Percentiles rank a stretch among this genome's conserved stretches.
Conservation (phyloP, 768 basidiomycete genomes). For the Mycena latifolia region DNA sequence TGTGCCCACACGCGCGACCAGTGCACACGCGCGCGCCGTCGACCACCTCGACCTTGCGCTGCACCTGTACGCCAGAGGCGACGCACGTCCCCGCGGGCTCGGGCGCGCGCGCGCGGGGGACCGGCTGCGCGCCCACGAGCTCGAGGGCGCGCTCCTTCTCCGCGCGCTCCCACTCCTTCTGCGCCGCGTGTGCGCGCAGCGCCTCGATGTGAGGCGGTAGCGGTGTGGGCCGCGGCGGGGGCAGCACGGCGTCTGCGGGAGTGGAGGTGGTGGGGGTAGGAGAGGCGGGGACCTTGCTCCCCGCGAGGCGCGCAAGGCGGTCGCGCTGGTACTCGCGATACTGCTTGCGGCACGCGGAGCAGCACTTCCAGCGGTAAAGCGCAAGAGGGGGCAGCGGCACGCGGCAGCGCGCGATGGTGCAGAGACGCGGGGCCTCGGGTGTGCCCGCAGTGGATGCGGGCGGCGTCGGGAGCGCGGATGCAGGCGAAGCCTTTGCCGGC, state of each 20-base stretch:
- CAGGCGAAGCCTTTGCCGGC: neutral
- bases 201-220: conserved; percentile 2
- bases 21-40: conserved; percentile 54
- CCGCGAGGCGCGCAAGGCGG: conserved; percentile 23
- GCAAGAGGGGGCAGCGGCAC: conserved; percentile 26
- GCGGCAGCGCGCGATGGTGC: conserved; percentile 36
- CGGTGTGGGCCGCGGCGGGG: neutral
- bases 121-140: neutral
- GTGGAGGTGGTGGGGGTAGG: neutral
- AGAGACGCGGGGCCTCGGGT: conserved; percentile 26
- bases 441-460: conserved; percentile 12
- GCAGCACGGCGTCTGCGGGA: neutral
- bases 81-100: conserved; percentile 1
- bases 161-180: conserved; percentile 31
- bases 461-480: conserved; percentile 23
- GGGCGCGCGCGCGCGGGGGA: neutral
- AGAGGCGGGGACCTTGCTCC: neutral
- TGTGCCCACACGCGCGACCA: conserved; percentile 46
- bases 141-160: conserved; percentile 34
- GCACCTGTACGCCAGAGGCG: neutral
- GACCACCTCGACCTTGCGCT: conserved; percentile 27
- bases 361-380: conserved; percentile 36
- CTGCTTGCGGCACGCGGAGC: conserved; percentile 30
- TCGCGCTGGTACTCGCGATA: conserved; percentile 37
- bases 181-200: conserved; percentile 8